These are phyloP conservation scores for Nitzschia sp. DNA, from an alignment of 108 stramenopile species.

Conservation along the genomic window DNA sequence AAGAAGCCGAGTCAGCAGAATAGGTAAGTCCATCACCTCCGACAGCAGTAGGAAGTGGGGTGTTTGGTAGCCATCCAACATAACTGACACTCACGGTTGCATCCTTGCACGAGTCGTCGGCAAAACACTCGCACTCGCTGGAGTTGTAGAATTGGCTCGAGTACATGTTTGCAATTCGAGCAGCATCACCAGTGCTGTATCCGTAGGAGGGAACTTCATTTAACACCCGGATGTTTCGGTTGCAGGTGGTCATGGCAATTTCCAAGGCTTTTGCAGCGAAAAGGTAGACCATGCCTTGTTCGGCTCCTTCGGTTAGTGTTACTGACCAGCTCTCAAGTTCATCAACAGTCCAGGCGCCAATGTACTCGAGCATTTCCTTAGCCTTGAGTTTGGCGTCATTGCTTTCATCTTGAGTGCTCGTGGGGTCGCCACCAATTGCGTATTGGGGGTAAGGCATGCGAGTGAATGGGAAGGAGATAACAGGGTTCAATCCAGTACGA, in stretches of 20 bases:
- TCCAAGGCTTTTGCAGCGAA: slow-evolving; percentile 35
- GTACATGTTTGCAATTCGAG: slow-evolving; percentile 7
- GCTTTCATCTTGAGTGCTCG: slow-evolving; percentile 19
- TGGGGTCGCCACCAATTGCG: slow-evolving; percentile 1
- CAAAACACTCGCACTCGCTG: slow-evolving; percentile 25
- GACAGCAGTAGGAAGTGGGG: slow-evolving; percentile 11
- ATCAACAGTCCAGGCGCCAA: slow-evolving; percentile 25
- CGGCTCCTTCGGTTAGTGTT: slow-evolving; percentile 36
- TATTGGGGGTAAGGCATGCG: slow-evolving; percentile 31
- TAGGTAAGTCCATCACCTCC: slow-evolving; percentile 26
- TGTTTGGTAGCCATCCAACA: slow-evolving; percentile 26
- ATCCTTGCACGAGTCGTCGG: slow-evolving; percentile 17
- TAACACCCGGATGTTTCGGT: slow-evolving; percentile 33
- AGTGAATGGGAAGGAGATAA: slow-evolving; percentile 22
- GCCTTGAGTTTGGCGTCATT: slow-evolving; percentile 15
- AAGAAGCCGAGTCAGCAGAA: slow-evolving; percentile 16
- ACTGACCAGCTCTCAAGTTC: slow-evolving; percentile 23
- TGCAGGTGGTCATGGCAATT: slow-evolving; percentile 34
- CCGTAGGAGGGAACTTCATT: slow-evolving; percentile 33
- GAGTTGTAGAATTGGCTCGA: slow-evolving; percentile 18
- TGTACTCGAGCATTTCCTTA: slow-evolving; percentile 33
- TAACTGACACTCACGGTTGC: slow-evolving; percentile 11
- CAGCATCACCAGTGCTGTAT: slow-evolving; percentile 15
- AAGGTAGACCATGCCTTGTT: slow-evolving; percentile 23
- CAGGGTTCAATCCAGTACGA: slow-evolving; percentile 33